A percentile compares a stretch with the other conserved stretches of the same genome.
These are phyloP conservation scores for Pythium myriotylum DNA, from an alignment of 352 stramenopile genomes.

Conservation along the genomic window DNA sequence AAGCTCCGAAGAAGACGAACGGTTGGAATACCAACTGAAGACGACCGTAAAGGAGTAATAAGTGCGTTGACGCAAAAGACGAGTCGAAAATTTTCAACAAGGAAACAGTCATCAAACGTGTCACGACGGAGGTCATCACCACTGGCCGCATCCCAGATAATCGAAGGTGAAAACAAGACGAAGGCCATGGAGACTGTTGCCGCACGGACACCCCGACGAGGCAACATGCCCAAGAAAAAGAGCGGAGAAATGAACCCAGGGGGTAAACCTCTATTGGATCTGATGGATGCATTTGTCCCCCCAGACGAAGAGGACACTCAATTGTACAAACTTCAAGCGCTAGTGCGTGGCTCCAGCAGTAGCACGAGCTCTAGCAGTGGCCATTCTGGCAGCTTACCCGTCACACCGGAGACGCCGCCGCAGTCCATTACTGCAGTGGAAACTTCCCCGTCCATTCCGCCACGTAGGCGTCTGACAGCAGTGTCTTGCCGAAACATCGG, in stretches of 20 bases:
- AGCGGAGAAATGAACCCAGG: background rate
- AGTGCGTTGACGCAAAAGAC: background rate
- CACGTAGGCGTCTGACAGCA: background rate
- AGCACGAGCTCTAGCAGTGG: background rate
- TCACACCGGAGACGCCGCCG: slow-evolving; percentile 1
- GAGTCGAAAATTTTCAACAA: background rate
- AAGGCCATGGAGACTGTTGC: background rate
- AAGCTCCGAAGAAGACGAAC: slow-evolving; percentile 8
- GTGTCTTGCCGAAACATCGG: background rate
- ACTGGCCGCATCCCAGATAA: background rate
- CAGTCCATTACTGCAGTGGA: background rate
- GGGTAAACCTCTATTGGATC: slow-evolving; percentile 9
- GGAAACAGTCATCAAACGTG: background rate
- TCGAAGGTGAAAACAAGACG: background rate
- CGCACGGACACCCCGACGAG: too few relatives aligned
- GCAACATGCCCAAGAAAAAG: background rate
- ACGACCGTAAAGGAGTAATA: slow-evolving; percentile 9
- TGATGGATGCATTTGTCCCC: slow-evolving; percentile 16
- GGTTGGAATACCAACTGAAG: background rate
- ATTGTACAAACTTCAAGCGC: slow-evolving; percentile 21
- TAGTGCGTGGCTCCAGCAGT: slow-evolving; percentile 14
- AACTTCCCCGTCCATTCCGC: background rate
- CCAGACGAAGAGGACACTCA: slow-evolving; percentile 30
- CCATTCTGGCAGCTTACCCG: background rate
- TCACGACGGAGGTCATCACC: slow-evolving; percentile 30